These are phyloP conservation scores for Mycosphaerella sp. DNA, from an alignment of 2,329 filamentous ascomycete species.

Conservation along the genomic window DNA sequence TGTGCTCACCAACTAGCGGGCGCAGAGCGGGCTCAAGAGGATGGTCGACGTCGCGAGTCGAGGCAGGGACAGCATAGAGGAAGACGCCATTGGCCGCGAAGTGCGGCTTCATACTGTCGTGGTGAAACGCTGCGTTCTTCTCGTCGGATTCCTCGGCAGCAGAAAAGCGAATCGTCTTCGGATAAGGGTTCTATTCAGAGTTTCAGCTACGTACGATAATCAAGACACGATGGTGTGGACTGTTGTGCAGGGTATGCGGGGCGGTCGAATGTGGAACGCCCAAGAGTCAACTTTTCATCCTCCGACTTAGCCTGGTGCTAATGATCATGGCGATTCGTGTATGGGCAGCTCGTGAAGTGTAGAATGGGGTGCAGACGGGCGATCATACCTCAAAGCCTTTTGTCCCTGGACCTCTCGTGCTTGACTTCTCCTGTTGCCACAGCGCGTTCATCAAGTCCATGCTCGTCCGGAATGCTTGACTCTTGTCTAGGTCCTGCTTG, in stretches of 20 bases:
- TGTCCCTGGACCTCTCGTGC: conserved; percentile 17
- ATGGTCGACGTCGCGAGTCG: conserved; percentile 39
- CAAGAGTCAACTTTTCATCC: conserved; percentile 15
- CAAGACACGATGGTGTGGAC: conserved; percentile 9
- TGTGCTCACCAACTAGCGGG: conserved; percentile 56
- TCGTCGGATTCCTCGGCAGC: conserved; percentile 59
- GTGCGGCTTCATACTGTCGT: conserved; percentile 67
- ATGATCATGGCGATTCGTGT: not conserved
- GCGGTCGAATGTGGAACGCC: conserved; percentile 18
- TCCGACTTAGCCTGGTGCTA: conserved; percentile 24
- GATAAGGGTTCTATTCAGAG: conserved; percentile 30
- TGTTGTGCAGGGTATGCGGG: conserved; percentile 4
- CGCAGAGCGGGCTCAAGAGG: conserved; percentile 51
- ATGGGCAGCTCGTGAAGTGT: not conserved
- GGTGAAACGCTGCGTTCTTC: conserved; percentile 59
- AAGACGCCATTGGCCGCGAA: conserved; percentile 73
- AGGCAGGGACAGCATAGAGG: conserved; percentile 53
- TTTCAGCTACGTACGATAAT: conserved; percentile 34
- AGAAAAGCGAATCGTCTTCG: conserved; percentile 30
- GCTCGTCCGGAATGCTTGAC: conserved; percentile 69
- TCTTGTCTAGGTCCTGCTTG: conserved; percentile 24
- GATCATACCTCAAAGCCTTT: conserved; percentile 69
- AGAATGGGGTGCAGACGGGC: conserved; percentile 30
- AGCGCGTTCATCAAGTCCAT: conserved; percentile 96
- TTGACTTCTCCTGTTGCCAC: conserved; percentile 62